phyloP scores from a whole-genome alignment of 768 basidiomycete species.

The Pulveroboletus frians region DNA sequence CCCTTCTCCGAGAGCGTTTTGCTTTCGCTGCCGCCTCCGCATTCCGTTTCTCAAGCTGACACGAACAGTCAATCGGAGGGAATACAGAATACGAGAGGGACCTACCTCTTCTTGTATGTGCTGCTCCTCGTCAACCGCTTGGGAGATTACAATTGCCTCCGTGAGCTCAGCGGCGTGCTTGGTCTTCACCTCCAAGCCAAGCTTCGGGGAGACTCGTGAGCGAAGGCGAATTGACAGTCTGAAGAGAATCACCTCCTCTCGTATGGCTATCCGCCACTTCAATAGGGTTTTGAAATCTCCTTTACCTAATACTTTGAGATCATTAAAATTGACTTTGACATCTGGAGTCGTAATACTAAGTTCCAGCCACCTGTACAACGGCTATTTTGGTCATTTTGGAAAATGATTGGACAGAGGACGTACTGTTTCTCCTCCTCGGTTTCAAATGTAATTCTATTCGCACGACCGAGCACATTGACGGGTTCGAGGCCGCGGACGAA shows the following conservation, averaged over 20 bases:
- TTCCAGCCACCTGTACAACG: conserved; percentile 58
- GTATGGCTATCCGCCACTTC: conserved; percentile 84
- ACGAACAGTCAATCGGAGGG: conserved; percentile 4
- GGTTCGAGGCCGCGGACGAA: conserved; percentile 73
- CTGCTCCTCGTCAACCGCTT: conserved; percentile 80
- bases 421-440: conserved; percentile 84
- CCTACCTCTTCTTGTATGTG: conserved; percentile 83
- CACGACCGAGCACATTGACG: conserved; percentile 68
- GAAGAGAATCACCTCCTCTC: conserved; percentile 65
- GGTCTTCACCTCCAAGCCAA: conserved; percentile 79
- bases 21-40: conserved; percentile 64
- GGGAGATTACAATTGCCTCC: conserved; percentile 62
- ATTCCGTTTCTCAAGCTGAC: conserved; percentile 78
- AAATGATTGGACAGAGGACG: conserved; percentile 15
- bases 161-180: conserved; percentile 70
- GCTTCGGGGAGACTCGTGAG: conserved; percentile 35
- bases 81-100: background rate
- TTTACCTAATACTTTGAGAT: conserved; percentile 96
- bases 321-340: conserved; percentile 75
- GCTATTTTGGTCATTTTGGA: conserved; percentile 2
- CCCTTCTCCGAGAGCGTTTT: conserved; percentile 77
- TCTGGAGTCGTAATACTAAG: conserved; percentile 72
- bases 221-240: background rate
- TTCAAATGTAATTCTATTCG: conserved; percentile 71
- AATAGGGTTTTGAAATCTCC: conserved; percentile 92